Evolutionary conservation across 2,329 filamentous ascomycete genomes (phyloP), one percentile per base, ranked within the genome.

Genomic region (Sordariomycetes sp.): DNA sequence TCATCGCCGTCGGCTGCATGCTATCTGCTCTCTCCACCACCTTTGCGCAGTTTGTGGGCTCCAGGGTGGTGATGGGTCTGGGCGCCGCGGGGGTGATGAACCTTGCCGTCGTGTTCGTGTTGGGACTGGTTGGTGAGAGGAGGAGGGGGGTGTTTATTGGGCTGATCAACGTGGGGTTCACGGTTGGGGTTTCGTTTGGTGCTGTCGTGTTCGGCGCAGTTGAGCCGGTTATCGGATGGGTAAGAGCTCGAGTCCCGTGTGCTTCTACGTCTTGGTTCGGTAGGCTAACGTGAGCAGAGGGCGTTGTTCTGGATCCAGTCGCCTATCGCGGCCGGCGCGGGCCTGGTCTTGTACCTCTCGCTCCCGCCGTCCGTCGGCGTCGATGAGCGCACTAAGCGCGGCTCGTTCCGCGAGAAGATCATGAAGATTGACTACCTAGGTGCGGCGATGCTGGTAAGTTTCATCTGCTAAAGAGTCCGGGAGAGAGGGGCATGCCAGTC

Each of bases 71-170:
- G 18, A 80, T 83, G 3, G 90, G 90, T 0, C 68, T 83, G 10
- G 90, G 89, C 0, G 85, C 80, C 18, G 86, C 86, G 2, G 88
- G 88, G 0, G 79, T 90, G 54, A 82, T 90, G 72, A 86, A 87
- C 0, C 79, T 92, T 7, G 80, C 85, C 1, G 82, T 90, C 53
- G 89, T 95, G 54, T 75, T 93, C 24, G 83, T 89, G 0, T 78
- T 94, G n/a, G 86, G 93, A 67, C 73, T 94, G 61, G 81, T 85
- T 0, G 82, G 79, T 24, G 81, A 83, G 61, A 83, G 82, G 62
- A 77, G 82, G 4, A 78, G 90, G 59, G 90, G 90, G 0, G 62
- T 94, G 22, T 88, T 85, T 59, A 81, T 95, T 61, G 90, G 89
- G 1, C 70, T 90, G 48, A 77, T 89, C 22, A 94, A 93, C 64